Percentiles rank a stretch among this genome's conserved stretches.
These are phyloP conservation scores for Escovopsis weberi DNA, from an alignment of 2,329 filamentous ascomycete species.

Conservation along the genomic window DNA sequence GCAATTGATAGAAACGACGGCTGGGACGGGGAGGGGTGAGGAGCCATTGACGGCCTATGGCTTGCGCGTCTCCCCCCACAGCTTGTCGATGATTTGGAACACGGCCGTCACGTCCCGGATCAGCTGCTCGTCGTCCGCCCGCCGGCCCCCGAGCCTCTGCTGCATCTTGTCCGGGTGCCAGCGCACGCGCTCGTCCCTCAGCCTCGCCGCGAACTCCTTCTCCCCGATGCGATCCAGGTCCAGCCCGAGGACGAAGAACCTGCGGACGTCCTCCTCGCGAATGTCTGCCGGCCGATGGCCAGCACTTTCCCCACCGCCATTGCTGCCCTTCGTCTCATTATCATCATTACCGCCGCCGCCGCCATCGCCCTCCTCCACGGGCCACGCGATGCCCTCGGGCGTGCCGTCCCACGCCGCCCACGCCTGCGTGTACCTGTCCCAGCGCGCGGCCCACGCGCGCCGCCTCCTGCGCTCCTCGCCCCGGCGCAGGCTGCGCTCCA, in stretches of 20 bases:
- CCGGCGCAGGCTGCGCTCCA: conserved; percentile 54
- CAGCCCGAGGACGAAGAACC: conserved; percentile 48
- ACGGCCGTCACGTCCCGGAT: conserved; percentile 75
- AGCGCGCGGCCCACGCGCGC: conserved; percentile 42
- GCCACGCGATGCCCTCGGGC: conserved; percentile 49
- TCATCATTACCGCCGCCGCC: too few relatives aligned
- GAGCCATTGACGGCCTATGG: background rate
- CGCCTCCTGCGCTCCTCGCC: conserved; percentile 47
- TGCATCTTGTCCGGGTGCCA: conserved; percentile 99
- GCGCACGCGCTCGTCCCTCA: conserved; percentile 76
- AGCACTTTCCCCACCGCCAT: too few relatives aligned
- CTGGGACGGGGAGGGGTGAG: background rate
- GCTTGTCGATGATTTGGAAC: conserved; percentile 75
- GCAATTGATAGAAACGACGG: background rate
- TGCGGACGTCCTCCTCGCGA: conserved; percentile 43
- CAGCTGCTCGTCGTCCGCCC: conserved; percentile 47
- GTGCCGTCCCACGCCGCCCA: conserved; percentile 46
- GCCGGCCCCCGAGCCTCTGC: conserved; percentile 59
- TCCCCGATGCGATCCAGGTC: conserved; percentile 28
- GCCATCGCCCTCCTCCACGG: conserved; percentile 31
- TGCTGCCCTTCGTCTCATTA: too few relatives aligned
- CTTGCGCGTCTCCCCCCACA: conserved; percentile 53
- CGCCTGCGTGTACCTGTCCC: conserved; percentile 46
- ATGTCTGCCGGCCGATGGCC: conserved; percentile 26
- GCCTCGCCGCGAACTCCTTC: conserved; percentile 29